Percentiles rank a stretch among this genome's conserved stretches.
Conservation (phyloP, 768 basidiomycete species). For the Trametes sanguinea region DNA sequence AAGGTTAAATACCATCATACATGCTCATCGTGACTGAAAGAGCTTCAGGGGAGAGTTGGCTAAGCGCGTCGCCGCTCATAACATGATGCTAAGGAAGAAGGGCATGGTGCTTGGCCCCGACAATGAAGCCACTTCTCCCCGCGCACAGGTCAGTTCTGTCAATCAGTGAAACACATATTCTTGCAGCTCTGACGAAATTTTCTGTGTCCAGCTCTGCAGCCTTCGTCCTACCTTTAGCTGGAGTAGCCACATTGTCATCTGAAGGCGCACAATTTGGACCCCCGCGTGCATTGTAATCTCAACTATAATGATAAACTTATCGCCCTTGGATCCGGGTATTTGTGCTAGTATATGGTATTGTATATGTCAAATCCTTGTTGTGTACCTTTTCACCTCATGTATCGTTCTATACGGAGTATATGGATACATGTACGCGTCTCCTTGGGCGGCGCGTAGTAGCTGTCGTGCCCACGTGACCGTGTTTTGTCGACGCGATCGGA, state of each 20-base stretch:
- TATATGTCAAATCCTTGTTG: too few species aligned
- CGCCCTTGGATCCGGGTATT: too few species aligned
- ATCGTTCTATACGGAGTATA: too few species aligned
- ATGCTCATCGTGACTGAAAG: not conserved
- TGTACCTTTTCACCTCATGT: too few species aligned
- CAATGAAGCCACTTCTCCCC: not conserved
- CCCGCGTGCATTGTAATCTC: too few species aligned
- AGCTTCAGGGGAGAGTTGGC: constrained; percentile 15
- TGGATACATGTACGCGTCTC: too few species aligned
- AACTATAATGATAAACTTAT: too few species aligned
- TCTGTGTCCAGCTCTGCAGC: constrained; percentile 2
- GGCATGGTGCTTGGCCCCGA: not conserved
- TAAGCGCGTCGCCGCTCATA: constrained; percentile 16
- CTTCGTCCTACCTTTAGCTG: constrained; percentile 5
- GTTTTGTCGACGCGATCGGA: not conserved
- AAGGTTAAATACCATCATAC: not conserved
- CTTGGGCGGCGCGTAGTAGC: too few species aligned
- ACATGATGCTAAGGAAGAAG: constrained; percentile 4
- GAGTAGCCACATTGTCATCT: not conserved
- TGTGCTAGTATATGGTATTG: too few species aligned
- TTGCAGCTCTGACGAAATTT: not conserved
- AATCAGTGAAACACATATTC: not conserved
- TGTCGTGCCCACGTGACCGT: not conserved
- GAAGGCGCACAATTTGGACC: too few species aligned
- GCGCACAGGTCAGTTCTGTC: constrained; percentile 2